Base-by-base conservation (phyloP, 306 rosid genomes). In the Dalbergia cultrata region DNA sequence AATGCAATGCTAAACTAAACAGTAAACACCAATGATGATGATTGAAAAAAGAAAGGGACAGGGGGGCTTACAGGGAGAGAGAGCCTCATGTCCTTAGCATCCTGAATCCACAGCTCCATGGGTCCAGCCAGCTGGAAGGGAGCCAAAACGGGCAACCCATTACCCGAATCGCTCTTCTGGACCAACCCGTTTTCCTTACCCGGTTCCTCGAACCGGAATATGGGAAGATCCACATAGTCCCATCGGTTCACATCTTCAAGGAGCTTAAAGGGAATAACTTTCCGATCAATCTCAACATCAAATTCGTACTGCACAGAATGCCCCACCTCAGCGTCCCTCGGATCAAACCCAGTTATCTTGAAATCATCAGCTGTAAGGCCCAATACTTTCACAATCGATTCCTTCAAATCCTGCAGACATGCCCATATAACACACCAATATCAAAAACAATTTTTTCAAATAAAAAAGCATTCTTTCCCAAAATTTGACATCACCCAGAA, bases 61-160 rank as follows among this genome's bases (percentile, higher is more conserved):
- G 7, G 45, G n/a, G 21, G 14, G 74, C 92, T 90, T 82, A 95
- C 99, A 0, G 99, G 99, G 1, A 95, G 89, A 9, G 92, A 93
- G 44, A 95, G 53, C 72, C 97, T 89, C 94, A 93, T 91, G 54
- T 92, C 90, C 39, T 90, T 79, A 67, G 94, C 99, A 22, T 95
- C 99, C 78, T 93, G 95, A 74, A 95, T 89, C 98, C 99, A 95
- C 16, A 95, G 91, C 84, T 95, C 99, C 96, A 95, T 91, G 6
- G 99, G 99, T 43, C 99, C 97, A 13, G 96, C 98, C n/a, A 95
- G 86, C 85, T 90, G 94, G 78, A 95, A 95, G 13, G 99, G 99
- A 60, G 97, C 91, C 87, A 95, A 84, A 83, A 93, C 92, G 0
- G 97, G 97, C 65, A 88, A 85, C 50, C 70, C 82, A 6, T 63